Evolutionary conservation across 805 yeast genomes (phyloP).

Genomic region (Ogataea thermomethanolica): DNA sequence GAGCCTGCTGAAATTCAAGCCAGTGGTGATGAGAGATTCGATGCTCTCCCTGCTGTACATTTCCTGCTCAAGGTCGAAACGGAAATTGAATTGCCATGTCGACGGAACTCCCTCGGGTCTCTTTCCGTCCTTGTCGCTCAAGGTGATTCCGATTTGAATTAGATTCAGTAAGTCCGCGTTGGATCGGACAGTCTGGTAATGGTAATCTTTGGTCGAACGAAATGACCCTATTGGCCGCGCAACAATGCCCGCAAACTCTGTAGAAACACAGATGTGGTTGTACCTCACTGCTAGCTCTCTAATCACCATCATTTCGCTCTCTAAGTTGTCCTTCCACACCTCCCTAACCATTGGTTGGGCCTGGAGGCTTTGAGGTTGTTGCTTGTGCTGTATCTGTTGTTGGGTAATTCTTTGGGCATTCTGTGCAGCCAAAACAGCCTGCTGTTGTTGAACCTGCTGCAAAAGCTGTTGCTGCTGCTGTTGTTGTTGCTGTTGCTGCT

Average conservation of each 20-base stretch:
- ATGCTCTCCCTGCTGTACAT: slow-evolving; percentile 88
- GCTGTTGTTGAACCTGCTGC: slow-evolving; percentile 24
- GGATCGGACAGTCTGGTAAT: slow-evolving; percentile 89
- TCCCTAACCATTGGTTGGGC: slow-evolving; percentile 56
- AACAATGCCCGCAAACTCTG: slow-evolving; percentile 94
- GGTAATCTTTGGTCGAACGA: slow-evolving; percentile 85
- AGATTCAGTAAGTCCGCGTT: slow-evolving; percentile 85
- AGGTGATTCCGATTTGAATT: slow-evolving; percentile 79
- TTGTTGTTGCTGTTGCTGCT: slow-evolving; percentile 20
- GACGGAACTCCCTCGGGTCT: slow-evolving; percentile 62
- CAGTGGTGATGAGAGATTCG: slow-evolving; percentile 74
- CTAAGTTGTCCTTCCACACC: slow-evolving; percentile 71
- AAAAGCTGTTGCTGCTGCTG: slow-evolving; percentile 23
- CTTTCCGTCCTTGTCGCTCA: slow-evolving; percentile 65
- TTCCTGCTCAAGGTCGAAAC: slow-evolving; percentile 69
- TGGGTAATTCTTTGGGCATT: slow-evolving; percentile 22
- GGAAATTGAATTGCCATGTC: slow-evolving; percentile 97
- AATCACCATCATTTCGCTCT: slow-evolving; percentile 60
- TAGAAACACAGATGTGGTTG: slow-evolving; percentile 66
- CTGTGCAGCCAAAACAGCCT: slow-evolving; percentile 21
- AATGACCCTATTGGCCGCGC: slow-evolving; percentile 96
- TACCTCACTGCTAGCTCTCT: slow-evolving; percentile 56
- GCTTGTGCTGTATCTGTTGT: slow-evolving; percentile 19
- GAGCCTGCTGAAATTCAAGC: slow-evolving; percentile 76
- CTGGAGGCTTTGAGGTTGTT: slow-evolving; percentile 18